These are phyloP conservation scores for Lactarius vividus DNA, from an alignment of 768 basidiomycete species.

Conservation along the genomic window DNA sequence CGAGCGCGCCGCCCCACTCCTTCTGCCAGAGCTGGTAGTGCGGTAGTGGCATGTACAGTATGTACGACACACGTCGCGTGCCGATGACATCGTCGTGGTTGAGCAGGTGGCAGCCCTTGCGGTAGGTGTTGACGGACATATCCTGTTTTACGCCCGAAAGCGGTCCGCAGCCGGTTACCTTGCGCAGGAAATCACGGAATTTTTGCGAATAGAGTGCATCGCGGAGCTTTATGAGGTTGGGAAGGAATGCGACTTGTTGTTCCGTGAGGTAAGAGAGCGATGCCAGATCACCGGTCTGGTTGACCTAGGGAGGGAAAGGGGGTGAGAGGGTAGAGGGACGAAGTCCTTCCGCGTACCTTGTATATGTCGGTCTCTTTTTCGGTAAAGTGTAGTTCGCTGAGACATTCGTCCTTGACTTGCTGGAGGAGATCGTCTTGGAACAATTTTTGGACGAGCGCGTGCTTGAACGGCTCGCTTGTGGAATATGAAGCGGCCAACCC, in stretches of 20 bases:
- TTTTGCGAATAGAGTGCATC: conserved; percentile 85
- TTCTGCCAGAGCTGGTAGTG: conserved; percentile 73
- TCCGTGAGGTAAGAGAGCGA: conserved; percentile 85
- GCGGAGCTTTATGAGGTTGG: conserved; percentile 75
- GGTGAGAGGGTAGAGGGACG: not conserved
- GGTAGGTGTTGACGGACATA: conserved; percentile 92
- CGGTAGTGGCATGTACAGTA: conserved; percentile 91
- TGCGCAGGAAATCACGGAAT: conserved; percentile 80
- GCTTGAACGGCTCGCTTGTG: conserved; percentile 70
- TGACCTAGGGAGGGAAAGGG: conserved; percentile 55
- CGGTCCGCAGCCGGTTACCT: conserved; percentile 89
- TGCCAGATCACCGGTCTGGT: conserved; percentile 95
- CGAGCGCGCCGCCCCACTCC: conserved; percentile 91
- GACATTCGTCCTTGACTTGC: conserved; percentile 81
- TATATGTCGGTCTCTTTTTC: conserved; percentile 99
- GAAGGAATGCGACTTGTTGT: conserved; percentile 73
- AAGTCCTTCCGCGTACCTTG: conserved; percentile 53
- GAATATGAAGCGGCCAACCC: conserved; percentile 55
- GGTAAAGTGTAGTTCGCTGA: conserved; percentile 73
- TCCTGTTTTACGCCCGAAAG: conserved; percentile 91
- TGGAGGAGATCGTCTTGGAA: conserved; percentile 81
- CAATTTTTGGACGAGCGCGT: conserved; percentile 75
- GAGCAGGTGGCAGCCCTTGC: conserved; percentile 87
- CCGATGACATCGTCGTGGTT: conserved; percentile 99
- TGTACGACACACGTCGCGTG: conserved; percentile 89